A percentile compares a stretch with the other conserved stretches of the same genome.
These are phyloP conservation scores for Pittosporum tobira DNA, from an alignment of 129 eudicot genomes.

Conservation along the genomic window DNA sequence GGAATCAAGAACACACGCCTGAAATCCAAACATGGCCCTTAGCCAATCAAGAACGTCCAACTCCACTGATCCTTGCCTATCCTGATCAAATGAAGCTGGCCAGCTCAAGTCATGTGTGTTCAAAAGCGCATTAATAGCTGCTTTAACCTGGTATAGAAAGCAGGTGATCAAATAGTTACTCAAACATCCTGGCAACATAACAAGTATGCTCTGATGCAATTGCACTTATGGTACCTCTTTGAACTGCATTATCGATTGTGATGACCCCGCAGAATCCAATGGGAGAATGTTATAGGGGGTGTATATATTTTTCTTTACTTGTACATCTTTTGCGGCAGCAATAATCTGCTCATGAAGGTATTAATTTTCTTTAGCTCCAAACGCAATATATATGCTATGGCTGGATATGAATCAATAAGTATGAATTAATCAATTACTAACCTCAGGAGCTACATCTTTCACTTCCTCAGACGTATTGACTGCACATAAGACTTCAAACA, in stretches of 20 bases:
- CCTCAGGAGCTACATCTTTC: conserved; percentile 94
- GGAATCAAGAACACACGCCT: conserved; percentile 36
- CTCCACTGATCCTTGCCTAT: conserved; percentile 61
- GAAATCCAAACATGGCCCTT: conserved; percentile 71
- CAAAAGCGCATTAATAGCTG: conserved; percentile 73
- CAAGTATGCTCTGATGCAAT: conserved; percentile 12
- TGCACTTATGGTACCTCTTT: conserved; percentile 55
- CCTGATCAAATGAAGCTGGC: conserved; percentile 80
- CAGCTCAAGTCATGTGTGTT: conserved; percentile 66
- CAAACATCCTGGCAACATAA: conserved; percentile 26
- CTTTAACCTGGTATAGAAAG: conserved; percentile 59
- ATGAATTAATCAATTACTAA: conserved; percentile 19
- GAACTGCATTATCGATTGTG: conserved; percentile 67
- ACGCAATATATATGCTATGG: conserved; percentile 42
- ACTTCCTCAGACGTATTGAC: conserved; percentile 91
- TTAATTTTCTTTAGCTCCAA: conserved; percentile 1
- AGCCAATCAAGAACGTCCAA: conserved; percentile 82
- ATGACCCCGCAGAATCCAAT: conserved; percentile 72
- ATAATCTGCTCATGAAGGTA: conserved; percentile 50
- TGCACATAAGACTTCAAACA: conserved; percentile 95
- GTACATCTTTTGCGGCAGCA: conserved; percentile 96
- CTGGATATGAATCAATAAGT: conserved; percentile 25
- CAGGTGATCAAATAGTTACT: not conserved
- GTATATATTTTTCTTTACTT: conserved; percentile 76
- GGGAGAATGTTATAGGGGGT: conserved; percentile 96